These are phyloP conservation scores for Coemansia biformis DNA, from an alignment of 192 early-diverging fungal genomes.

Conservation along the genomic window DNA sequence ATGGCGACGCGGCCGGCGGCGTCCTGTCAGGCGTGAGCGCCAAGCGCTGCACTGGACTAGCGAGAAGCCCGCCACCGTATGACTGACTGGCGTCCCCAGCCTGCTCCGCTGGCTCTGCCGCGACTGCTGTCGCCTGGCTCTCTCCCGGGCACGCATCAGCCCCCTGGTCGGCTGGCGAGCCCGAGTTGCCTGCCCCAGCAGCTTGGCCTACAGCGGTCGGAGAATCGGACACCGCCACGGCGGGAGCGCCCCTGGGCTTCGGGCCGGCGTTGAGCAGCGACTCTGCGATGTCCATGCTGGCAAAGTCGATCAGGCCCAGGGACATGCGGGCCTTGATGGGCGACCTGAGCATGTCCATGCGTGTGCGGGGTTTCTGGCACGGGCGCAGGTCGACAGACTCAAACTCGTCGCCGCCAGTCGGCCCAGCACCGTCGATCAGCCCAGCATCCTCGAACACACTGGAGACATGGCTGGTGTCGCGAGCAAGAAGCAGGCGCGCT, in stretches of 20 bases:
- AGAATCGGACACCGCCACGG: too few species aligned
- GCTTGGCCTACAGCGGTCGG: background rate
- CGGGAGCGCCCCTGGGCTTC: too few species aligned
- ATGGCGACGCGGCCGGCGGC: slow-evolving; percentile 25
- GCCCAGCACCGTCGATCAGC: too few species aligned
- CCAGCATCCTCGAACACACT: too few species aligned
- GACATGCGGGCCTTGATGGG: slow-evolving; percentile 34
- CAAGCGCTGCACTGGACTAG: background rate
- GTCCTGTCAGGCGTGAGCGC: slow-evolving; percentile 23
- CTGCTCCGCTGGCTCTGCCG: slow-evolving; percentile 1
- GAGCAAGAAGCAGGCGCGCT: too few species aligned
- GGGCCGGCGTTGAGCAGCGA: slow-evolving; percentile 21
- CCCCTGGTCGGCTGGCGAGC: too few species aligned
- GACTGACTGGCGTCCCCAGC: background rate
- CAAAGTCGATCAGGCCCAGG: slow-evolving; percentile 49
- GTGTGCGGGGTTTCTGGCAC: slow-evolving; percentile 3
- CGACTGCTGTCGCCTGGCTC: slow-evolving; percentile 28
- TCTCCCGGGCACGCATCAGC: background rate
- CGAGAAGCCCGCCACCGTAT: too few species aligned
- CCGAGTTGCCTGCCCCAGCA: too few species aligned
- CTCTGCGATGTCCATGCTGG: slow-evolving; percentile 29
- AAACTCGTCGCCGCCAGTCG: too few species aligned
- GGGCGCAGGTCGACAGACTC: slow-evolving; percentile 4
- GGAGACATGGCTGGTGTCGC: too few species aligned
- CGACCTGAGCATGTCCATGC: slow-evolving; percentile 20